Evolutionary conservation across 2,329 filamentous ascomycete genomes (phyloP), one percentile per base, ranked within the genome.

Genomic region (Cladosporium colombiae): DNA sequence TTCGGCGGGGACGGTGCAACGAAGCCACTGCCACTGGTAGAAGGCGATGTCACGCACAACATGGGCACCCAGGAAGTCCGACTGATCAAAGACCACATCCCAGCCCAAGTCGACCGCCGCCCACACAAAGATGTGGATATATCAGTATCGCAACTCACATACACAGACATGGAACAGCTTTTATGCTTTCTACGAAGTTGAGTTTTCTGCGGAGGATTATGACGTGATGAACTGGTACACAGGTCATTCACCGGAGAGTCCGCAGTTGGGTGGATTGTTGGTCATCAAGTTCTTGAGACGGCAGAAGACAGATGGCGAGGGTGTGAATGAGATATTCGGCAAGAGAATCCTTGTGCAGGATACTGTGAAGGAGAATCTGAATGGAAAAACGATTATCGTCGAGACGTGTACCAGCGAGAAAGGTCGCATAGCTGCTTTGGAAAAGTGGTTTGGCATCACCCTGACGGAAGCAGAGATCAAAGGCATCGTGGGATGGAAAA

Each of bases 181-280:
- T 65, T 91, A 91, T 74, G 84, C 82, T 64, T 93, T 92, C 74
- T 82, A 83, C 2, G 86, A 90, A 21, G 77, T 83, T 16, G 88
- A 91, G 75, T 90, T 89, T 73, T 74, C 85, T 31, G 82, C 81
- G 3, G 74, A 78, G 27, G 89, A 91, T 74, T 91, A 87, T 71
- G 80, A 80, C 21, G 78, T 88, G 1, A 79, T 88, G 79, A 91
- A 87, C 75, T 85, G 80, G 70, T 84, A 73, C 50, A 85, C 84
- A 1, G 85, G 84, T 68, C 80, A 80, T 44, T 64, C 61, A 40
- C 68, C 68, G n/a, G 73, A 75, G 31, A 84, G 80, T 65, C 84
- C 81, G 71, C 88, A 89, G 74, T 84, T 82, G 14, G 77, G 79
- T 63, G 82, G 74, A 1, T 75, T 88, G 49, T 74, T 89, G 25